Evolutionary conservation across 352 stramenopile genomes (phyloP).

Genomic region (Pseudoperonospora humuli): DNA sequence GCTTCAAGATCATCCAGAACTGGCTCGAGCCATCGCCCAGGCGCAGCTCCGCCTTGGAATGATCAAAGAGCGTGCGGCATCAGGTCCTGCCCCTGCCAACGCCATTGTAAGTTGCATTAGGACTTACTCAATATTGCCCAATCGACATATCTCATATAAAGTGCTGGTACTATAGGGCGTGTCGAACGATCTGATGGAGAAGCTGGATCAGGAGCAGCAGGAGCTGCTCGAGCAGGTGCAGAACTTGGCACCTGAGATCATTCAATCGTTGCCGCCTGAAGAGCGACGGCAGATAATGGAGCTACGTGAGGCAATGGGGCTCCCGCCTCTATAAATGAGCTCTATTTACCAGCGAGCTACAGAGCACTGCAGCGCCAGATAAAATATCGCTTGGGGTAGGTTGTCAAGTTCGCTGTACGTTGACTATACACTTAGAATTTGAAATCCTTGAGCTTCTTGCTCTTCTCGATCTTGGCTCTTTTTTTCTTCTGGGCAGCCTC

Average conservation of each 20-base stretch:
- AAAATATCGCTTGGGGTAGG: too few species aligned
- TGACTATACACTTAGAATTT: conserved; percentile 59
- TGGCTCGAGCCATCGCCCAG: conserved; percentile 61
- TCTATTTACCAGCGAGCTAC: conserved; percentile 17
- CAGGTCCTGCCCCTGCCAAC: conserved; percentile 33
- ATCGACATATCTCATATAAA: not conserved
- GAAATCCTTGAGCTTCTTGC: conserved; percentile 80
- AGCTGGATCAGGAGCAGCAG: conserved; percentile 71
- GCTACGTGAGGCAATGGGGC: conserved; percentile 66
- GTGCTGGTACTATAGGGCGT: conserved; percentile 29
- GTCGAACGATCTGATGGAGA: conserved; percentile 55
- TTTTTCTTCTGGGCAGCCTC: conserved; percentile 63
- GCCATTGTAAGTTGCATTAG: conserved; percentile 27
- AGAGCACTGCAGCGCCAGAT: conserved; percentile 1
- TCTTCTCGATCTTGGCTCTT: conserved; percentile 66
- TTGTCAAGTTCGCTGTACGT: conserved; percentile 10
- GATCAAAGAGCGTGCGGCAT: conserved; percentile 41
- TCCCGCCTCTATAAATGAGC: conserved; percentile 41
- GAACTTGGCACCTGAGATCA: conserved; percentile 73
- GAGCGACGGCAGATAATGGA: conserved; percentile 81
- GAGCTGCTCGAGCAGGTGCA: conserved; percentile 73
- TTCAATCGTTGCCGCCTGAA: conserved; percentile 60
- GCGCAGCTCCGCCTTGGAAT: conserved; percentile 67
- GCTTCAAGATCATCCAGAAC: conserved; percentile 69
- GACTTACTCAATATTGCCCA: not conserved